These are phyloP conservation scores for Clavispora fructus DNA, from an alignment of 805 yeast species.

Conservation along the genomic window DNA sequence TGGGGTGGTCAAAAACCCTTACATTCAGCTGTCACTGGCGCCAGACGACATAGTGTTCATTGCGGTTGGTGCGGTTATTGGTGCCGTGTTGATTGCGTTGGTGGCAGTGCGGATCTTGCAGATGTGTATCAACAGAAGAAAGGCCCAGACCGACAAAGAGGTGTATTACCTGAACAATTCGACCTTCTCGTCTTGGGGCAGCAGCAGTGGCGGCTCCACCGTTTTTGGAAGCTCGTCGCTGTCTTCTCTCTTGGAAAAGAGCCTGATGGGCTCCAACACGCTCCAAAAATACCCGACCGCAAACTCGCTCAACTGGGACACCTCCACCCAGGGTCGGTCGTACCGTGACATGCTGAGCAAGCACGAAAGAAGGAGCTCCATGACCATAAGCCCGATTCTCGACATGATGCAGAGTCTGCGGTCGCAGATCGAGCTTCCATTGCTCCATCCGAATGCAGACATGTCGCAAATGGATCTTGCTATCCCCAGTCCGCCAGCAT, in stretches of 20 bases:
- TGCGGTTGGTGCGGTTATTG: slow-evolving; percentile 33
- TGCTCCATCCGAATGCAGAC: slow-evolving; percentile 4
- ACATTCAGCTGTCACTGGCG: slow-evolving; percentile 16
- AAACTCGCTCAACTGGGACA: slow-evolving; percentile 5
- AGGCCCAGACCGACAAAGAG: slow-evolving; percentile 30
- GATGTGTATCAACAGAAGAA: slow-evolving; percentile 9
- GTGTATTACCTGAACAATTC: slow-evolving; percentile 19
- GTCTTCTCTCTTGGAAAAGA: slow-evolving; percentile 21
- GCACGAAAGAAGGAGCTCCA: slow-evolving; percentile 31
- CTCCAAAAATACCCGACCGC: slow-evolving; percentile 10
- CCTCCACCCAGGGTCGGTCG: slow-evolving; percentile 23
- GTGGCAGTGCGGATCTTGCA: slow-evolving; percentile 17
- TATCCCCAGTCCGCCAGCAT: neutral
- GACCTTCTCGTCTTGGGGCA: slow-evolving; percentile 6
- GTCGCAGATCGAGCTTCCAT: slow-evolving; percentile 10
- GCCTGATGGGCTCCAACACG: slow-evolving; percentile 13
- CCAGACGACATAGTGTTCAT: slow-evolving; percentile 40
- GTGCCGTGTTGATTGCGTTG: slow-evolving; percentile 15
- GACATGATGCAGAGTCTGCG: slow-evolving; percentile 23
- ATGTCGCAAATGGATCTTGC: neutral
- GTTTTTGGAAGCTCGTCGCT: slow-evolving; percentile 12
- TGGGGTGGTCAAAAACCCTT: slow-evolving; percentile 9
- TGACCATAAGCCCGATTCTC: slow-evolving; percentile 51
- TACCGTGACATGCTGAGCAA: slow-evolving; percentile 21
- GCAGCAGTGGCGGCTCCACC: slow-evolving; percentile 5